Base-by-base conservation (phyloP, 768 basidiomycete genomes). In the Fomitopsis pulvina region DNA sequence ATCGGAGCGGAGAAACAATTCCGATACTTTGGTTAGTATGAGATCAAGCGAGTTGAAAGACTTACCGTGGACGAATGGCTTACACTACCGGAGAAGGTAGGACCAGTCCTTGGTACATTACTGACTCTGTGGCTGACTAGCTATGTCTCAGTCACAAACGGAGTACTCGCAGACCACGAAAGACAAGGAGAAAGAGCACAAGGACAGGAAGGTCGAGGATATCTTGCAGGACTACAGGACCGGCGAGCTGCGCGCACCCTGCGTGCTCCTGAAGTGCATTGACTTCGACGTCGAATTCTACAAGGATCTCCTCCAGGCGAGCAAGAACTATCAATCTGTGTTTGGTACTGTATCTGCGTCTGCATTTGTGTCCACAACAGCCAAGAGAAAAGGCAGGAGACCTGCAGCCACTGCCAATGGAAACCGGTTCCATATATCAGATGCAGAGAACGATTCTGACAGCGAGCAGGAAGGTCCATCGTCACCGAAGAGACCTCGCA, bases 51-150 rank as follows among this genome's bases (percentile, higher is more conserved):
- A 12, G 54, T 56, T n/a, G 60, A 69, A 9, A 62, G 69, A 24
- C 63, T 80, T 21, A 66, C 65, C 11, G 52, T 62, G n/a, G 67
- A 66, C 0, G 79, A 81, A 59, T 81, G 78, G 78, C 45, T 57
- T 8, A 60, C 63, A 7, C 66, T 81, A 14, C 57, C 71, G 4
- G 55, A 59, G 1, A 59, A 68, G 47, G 78, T 79, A 53, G 55
- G 69, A 26, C 21, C 14, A n/a, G n/a, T n/a, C 34, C 10, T 41
- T 10, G 6, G 2, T 8, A 9, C 22, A 34, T 45, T 22, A 12
- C 16, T 41, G 14, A 20, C 29, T 32, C 24, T n/a, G 22, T 12
- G 25, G n/a, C n/a, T n/a, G n/a, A n/a, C n/a, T n/a, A n/a, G 20
- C 27, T 49, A 26, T 41, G 41, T 8, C 44, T 52, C 38, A 59